Conservation (phyloP, 2,329 filamentous ascomycete genomes). For the Fusarium xylarioides region DNA sequence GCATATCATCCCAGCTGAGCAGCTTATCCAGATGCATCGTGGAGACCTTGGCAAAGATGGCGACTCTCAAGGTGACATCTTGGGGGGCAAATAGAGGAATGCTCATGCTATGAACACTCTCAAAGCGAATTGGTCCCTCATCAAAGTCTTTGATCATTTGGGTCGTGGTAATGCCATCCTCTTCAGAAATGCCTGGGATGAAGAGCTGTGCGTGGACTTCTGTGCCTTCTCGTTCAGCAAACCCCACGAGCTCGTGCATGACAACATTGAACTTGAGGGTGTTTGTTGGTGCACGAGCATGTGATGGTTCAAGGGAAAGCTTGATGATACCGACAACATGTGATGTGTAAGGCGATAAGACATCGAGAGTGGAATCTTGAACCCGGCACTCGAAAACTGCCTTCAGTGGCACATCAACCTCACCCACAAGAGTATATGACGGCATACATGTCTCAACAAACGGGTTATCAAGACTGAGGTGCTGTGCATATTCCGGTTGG, state of each 20-base stretch:
- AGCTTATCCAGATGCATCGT: conserved; percentile 96
- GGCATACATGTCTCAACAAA: conserved; percentile 93
- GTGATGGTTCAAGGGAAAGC: conserved; percentile 90
- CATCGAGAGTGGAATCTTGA: conserved; percentile 91
- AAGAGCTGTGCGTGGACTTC: conserved; percentile 98
- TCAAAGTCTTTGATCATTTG: conserved; percentile 95
- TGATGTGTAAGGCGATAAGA: conserved; percentile 90
- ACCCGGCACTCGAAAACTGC: conserved; percentile 95
- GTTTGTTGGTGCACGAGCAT: conserved; percentile 88
- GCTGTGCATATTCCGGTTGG: conserved; percentile 91
- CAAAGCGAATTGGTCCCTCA: conserved; percentile 89
- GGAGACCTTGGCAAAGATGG: conserved; percentile 90
- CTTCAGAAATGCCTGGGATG: conserved; percentile 87
- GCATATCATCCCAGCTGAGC: conserved; percentile 98
- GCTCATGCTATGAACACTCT: conserved; percentile 98
- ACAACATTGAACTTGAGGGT: conserved; percentile 98
- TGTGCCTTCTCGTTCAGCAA: conserved; percentile 93
- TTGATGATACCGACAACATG: conserved; percentile 91
- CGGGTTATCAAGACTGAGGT: conserved; percentile 91
- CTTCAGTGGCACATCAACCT: conserved; percentile 89
- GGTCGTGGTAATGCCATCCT: conserved; percentile 92
- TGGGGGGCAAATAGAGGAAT: conserved; percentile 77
- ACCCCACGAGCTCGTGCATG: conserved; percentile 95
- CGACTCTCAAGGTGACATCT: conserved; percentile 81
- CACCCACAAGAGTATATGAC: conserved; percentile 90